These are phyloP conservation scores for Collybia nuda DNA, from an alignment of 768 basidiomycete species.

Conservation along the genomic window DNA sequence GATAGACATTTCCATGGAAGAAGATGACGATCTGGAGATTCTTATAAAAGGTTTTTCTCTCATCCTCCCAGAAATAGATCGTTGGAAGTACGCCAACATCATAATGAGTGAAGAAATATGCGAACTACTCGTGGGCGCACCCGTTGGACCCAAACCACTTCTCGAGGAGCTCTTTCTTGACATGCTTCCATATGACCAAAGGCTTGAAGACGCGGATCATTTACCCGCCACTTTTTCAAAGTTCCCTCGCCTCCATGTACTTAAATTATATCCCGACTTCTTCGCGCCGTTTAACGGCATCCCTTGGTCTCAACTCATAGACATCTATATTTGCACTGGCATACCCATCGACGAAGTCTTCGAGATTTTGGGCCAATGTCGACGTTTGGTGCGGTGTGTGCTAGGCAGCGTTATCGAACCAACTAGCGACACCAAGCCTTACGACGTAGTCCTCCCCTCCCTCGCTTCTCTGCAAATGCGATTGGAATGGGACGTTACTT, in stretches of 20 bases:
- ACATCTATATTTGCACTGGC: background rate
- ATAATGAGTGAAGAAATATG: background rate
- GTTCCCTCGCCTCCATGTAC: background rate
- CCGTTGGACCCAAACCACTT: background rate
- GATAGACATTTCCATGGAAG: background rate
- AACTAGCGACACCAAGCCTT: too few relatives aligned
- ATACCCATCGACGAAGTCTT: background rate
- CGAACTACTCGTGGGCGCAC: background rate
- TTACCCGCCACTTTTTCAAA: background rate
- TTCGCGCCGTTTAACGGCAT: too few relatives aligned
- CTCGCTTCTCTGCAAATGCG: background rate
- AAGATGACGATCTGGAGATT: background rate
- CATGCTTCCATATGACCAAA: too few relatives aligned
- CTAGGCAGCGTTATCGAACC: too few relatives aligned
- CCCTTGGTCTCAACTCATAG: background rate
- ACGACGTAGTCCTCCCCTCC: background rate
- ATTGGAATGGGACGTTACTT: background rate
- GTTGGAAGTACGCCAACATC: background rate
- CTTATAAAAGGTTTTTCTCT: background rate
- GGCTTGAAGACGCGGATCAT: background rate
- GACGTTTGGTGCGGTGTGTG: too few relatives aligned
- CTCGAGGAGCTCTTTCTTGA: background rate
- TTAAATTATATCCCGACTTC: background rate
- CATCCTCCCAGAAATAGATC: background rate
- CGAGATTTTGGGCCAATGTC: background rate